Conservation (phyloP, 257 asterid species). For the Lycium ferocissimum region DNA sequence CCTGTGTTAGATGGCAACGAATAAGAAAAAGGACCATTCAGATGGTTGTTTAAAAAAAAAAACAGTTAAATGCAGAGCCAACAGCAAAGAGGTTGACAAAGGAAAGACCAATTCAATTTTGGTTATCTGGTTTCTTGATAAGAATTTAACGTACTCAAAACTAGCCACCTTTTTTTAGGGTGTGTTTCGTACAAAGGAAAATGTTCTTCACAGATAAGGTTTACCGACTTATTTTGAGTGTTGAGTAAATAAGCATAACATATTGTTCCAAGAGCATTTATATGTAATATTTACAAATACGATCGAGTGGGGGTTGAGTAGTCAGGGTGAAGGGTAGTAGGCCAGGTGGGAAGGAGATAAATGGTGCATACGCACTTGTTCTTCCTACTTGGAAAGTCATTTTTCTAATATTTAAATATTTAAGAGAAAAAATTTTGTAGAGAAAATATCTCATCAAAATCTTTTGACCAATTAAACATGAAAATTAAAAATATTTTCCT, state of each 20-base stretch:
- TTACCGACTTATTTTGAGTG: neutral
- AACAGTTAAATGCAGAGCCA: neutral
- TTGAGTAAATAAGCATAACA: neutral
- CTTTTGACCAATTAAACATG: neutral
- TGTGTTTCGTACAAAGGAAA: neutral
- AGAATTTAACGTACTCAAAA: neutral
- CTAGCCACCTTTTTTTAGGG: neutral
- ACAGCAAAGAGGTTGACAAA: neutral
- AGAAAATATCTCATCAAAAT: too few relatives aligned
- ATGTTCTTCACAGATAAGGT: neutral
- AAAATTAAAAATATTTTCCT: neutral
- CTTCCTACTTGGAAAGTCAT: too few relatives aligned
- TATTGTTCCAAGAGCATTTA: neutral
- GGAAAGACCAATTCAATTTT: conserved; percentile 23
- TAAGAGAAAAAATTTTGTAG: too few relatives aligned
- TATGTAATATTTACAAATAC: neutral
- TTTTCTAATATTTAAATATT: too few relatives aligned
- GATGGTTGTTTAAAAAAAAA: neutral
- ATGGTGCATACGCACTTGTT: too few relatives aligned
- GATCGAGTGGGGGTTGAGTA: neutral
- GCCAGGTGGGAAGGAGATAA: too few relatives aligned
- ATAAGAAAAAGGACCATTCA: neutral
- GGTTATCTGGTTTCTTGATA: neutral
- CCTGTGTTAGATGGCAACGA: neutral
- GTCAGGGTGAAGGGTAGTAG: too few relatives aligned